phyloP scores from a whole-genome alignment of 1,284 basidiomycete genomes.

The Phellinidium pouzarii region DNA sequence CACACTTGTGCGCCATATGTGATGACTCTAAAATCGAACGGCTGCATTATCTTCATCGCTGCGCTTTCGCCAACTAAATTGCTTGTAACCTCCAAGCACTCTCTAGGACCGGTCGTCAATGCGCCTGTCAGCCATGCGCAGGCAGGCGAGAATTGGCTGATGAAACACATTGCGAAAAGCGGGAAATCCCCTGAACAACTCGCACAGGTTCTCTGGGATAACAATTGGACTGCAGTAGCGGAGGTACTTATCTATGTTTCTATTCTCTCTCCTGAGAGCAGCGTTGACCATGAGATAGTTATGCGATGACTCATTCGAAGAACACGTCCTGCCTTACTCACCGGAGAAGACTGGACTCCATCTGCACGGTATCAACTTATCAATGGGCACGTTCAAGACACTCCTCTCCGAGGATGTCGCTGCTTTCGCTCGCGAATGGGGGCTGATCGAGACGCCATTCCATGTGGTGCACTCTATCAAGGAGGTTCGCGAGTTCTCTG shows the following conservation, averaged over 20 bases:
- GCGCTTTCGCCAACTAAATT: conserved; percentile 74
- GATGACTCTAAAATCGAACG: conserved; percentile 93
- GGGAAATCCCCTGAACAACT: conserved; percentile 71
- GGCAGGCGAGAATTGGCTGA: conserved; percentile 80
- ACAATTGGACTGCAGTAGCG: conserved; percentile 85
- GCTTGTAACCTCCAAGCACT: conserved; percentile 90
- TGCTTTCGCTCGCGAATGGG: conserved; percentile 83
- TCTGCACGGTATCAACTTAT: conserved; percentile 86
- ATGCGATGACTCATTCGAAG: conserved; percentile 96
- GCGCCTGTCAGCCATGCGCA: conserved; percentile 59
- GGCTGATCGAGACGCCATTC: conserved; percentile 80
- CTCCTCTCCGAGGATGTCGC: conserved; percentile 64
- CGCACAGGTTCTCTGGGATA: conserved; percentile 71
- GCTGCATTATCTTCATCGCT: conserved; percentile 96
- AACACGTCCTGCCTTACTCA: conserved; percentile 88
- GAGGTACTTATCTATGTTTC: conserved; percentile 51
- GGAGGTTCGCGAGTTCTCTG: conserved; percentile 71
- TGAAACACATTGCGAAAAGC: conserved; percentile 57
- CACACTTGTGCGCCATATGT: conserved; percentile 80
- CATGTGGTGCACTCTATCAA: conserved; percentile 53
- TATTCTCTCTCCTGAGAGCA: neutral
- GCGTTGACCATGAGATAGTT: conserved; percentile 52
- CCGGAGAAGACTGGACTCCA: conserved; percentile 85
- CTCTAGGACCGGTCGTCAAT: conserved; percentile 52
- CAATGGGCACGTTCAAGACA: conserved; percentile 69